Evolutionary conservation across 106 monocot species (phyloP).

Genomic region (Acorus gramineus): DNA sequence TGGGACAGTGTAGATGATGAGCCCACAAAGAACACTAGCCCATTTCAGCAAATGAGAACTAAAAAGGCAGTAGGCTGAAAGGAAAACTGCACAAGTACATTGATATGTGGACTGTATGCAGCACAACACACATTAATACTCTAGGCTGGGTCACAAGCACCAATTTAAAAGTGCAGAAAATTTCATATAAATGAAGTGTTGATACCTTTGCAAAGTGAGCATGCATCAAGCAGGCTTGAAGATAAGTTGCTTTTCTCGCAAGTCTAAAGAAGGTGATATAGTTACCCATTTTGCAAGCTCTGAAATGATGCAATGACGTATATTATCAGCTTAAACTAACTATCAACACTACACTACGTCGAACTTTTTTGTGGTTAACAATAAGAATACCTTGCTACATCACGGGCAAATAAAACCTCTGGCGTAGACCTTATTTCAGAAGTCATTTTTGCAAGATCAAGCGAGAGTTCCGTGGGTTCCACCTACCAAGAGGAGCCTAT

Average conservation of each 20-base stretch:
- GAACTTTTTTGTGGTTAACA: no score
- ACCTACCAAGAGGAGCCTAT: constrained; percentile 43
- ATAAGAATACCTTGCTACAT: constrained; percentile 66
- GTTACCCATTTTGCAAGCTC: constrained; percentile 77
- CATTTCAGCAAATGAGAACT: no score
- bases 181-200: background rate
- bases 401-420: constrained; percentile 82
- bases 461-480: constrained; percentile 93
- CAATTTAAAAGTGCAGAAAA: background rate
- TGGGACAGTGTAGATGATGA: no score
- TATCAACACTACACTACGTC: no score
- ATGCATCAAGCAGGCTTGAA: constrained; percentile 98
- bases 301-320: constrained; percentile 20
- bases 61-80: no score
- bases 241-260: constrained; percentile 87
- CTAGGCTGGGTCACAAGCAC: background rate
- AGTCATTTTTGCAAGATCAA: constrained; percentile 94
- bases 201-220: constrained; percentile 97
- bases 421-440: constrained; percentile 56
- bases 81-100: no score
- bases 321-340: no score
- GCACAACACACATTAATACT: no score
- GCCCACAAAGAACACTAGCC: no score
- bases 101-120: no score
- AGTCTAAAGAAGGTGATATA: constrained; percentile 88